These are phyloP conservation scores for Lophium mytilinum DNA, from an alignment of 495 filamentous ascomycete species.

Conservation along the genomic window DNA sequence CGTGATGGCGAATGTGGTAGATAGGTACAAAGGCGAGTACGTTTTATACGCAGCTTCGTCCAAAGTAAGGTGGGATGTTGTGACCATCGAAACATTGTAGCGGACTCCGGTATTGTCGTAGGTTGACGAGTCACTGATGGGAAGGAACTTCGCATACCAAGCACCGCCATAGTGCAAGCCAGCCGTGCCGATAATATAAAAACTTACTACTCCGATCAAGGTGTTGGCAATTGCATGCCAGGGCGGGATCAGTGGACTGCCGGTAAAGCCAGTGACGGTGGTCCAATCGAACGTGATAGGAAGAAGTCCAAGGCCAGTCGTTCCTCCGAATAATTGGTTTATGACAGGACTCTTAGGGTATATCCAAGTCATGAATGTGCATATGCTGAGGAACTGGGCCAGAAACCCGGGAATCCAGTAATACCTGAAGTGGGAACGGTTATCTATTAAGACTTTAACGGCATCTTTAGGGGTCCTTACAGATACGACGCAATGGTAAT, in stretches of 20 bases:
- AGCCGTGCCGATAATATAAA: constrained; percentile 41
- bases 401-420: constrained; percentile 56
- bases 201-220: constrained; percentile 50
- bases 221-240: constrained; percentile 40
- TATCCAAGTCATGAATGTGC: constrained; percentile 56
- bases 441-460: too few species aligned
- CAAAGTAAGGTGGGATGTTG: constrained; percentile 43
- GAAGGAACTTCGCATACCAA: constrained; percentile 52
- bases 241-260: constrained; percentile 50
- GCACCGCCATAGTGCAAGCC: constrained; percentile 57
- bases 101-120: constrained; percentile 53
- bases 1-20: constrained; percentile 54
- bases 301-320: constrained; percentile 51
- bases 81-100: constrained; percentile 49
- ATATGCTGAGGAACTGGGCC: constrained; percentile 50
- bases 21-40: constrained; percentile 58
- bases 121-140: constrained; percentile 45
- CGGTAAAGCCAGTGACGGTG: constrained; percentile 49
- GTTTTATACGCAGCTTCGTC: constrained; percentile 45
- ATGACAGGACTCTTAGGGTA: constrained; percentile 53
- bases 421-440: constrained; percentile 22
- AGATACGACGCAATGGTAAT: constrained; percentile 44
- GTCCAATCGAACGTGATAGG: constrained; percentile 63
- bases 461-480: too few species aligned
- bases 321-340: constrained; percentile 62